Conservation (phyloP, 179 eudicot genomes). For the Spinacia oleracea region DNA sequence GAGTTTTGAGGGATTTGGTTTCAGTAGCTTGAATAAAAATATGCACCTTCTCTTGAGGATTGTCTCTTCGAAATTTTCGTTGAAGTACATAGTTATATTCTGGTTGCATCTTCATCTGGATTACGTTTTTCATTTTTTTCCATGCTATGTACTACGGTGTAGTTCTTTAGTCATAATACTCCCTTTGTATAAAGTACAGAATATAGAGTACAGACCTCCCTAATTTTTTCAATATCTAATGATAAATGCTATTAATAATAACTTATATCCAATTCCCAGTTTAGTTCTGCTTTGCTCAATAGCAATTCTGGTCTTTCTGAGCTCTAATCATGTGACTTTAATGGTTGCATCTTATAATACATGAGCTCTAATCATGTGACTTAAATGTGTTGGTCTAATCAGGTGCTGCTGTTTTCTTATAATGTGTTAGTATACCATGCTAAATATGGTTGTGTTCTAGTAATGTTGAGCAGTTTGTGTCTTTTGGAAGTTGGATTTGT, state of each 20-base stretch:
- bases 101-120: background rate
- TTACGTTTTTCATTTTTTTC: background rate
- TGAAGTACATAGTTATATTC: background rate
- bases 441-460: background rate
- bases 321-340: background rate
- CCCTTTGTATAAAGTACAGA: conserved; percentile 40
- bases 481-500: background rate
- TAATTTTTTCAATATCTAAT: conserved; percentile 26
- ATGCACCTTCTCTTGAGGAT: background rate
- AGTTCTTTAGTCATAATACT: background rate
- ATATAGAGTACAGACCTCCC: conserved; percentile 40
- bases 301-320: conserved; percentile 8
- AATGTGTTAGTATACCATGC: background rate
- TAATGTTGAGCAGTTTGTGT: background rate
- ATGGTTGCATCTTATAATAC: no score
- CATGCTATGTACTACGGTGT: no score
- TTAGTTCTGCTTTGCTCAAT: conserved; percentile 2
- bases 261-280: background rate
- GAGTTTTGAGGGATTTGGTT: no score
- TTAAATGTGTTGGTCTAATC: background rate
- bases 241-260: conserved; percentile 16
- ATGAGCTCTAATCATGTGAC: no score
- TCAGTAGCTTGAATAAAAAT: background rate
- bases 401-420: background rate
- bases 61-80: background rate